phyloP scores from a whole-genome alignment of 2,329 filamentous ascomycete genomes.

The Fusarium lateritium region DNA sequence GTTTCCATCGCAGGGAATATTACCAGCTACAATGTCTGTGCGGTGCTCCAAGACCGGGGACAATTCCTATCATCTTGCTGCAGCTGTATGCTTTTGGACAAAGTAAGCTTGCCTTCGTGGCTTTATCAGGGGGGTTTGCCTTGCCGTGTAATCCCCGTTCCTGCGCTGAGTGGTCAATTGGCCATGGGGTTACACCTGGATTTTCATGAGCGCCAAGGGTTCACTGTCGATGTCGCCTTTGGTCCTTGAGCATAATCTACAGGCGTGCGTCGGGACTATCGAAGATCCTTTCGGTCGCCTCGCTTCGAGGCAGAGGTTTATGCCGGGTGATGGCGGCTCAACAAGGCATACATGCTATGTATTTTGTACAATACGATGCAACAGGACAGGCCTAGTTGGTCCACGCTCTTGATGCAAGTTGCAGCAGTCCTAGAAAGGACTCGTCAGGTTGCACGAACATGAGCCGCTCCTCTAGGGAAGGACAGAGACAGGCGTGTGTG shows the following conservation, averaged over 20 bases:
- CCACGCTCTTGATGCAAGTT: slow-evolving; percentile 6
- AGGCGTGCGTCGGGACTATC: slow-evolving; percentile 32
- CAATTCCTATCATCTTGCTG: slow-evolving; percentile 41
- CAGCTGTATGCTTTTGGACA: slow-evolving; percentile 46
- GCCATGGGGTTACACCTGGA: slow-evolving; percentile 23
- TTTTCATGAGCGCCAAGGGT: slow-evolving; percentile 23
- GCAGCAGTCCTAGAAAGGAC: slow-evolving; percentile 23
- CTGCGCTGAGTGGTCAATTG: slow-evolving; percentile 33
- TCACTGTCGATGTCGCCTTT: slow-evolving; percentile 12
- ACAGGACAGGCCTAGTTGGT: not conserved
- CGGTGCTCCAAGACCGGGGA: slow-evolving; percentile 12
- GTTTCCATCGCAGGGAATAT: slow-evolving; percentile 26
- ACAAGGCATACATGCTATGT: slow-evolving; percentile 11
- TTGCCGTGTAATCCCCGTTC: slow-evolving; percentile 31
- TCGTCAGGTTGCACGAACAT: slow-evolving; percentile 38
- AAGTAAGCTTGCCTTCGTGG: slow-evolving; percentile 34
- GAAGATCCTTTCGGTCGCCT: slow-evolving; percentile 37
- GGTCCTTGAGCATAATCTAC: slow-evolving; percentile 20
- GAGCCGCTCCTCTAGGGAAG: slow-evolving; percentile 9
- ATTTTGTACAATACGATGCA: not conserved
- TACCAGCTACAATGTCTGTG: slow-evolving; percentile 39
- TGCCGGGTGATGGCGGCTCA: slow-evolving; percentile 40
- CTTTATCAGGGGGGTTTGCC: slow-evolving; percentile 22
- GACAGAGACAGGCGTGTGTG: slow-evolving; percentile 33
- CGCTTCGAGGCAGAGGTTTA: slow-evolving; percentile 35